Percentiles rank a stretch among this genome's conserved stretches.
Conservation (phyloP, 139 green algal genomes). For the Choricystis sp. region DNA sequence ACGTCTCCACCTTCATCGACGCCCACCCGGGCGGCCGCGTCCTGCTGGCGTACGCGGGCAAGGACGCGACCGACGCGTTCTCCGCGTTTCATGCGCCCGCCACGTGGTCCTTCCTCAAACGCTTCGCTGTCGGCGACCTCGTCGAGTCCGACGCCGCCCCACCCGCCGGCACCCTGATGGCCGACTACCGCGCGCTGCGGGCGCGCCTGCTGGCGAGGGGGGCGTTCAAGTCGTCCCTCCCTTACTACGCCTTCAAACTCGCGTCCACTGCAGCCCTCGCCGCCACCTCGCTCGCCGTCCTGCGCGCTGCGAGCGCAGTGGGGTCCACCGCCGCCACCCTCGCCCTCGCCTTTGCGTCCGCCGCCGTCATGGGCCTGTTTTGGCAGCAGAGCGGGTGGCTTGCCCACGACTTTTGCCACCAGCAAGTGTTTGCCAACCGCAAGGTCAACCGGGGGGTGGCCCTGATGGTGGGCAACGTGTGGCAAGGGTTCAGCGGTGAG, state of each 20-base stretch:
- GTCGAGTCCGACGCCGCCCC: constrained; percentile 1
- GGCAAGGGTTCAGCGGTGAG: neutral
- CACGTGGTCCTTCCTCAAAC: constrained; percentile 23
- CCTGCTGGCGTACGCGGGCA: constrained; percentile 35
- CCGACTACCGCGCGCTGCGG: constrained; percentile 40
- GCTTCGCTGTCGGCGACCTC: constrained; percentile 29
- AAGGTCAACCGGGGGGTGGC: constrained; percentile 14
- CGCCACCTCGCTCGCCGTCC: constrained; percentile 5
- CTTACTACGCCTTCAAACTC: constrained; percentile 39
- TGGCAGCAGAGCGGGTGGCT: constrained; percentile 58
- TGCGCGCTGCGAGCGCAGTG: constrained; percentile 5
- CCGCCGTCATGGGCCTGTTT: constrained; percentile 36
- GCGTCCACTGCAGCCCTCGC: constrained; percentile 14
- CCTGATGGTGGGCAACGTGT: neutral
- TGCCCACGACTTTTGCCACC: constrained; percentile 57
- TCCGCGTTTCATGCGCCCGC: constrained; percentile 28
- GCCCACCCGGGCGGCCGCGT: constrained; percentile 44
- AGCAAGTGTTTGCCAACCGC: constrained; percentile 29
- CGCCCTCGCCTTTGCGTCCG: constrained; percentile 11
- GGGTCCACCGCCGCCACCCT: neutral
- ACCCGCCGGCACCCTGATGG: constrained; percentile 10
- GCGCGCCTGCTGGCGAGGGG: constrained; percentile 20
- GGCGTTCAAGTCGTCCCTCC: constrained; percentile 28
- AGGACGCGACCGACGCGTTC: constrained; percentile 50
- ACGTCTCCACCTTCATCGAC: constrained; percentile 29